These are phyloP conservation scores for Penicillium aurantiogriseum DNA, from an alignment of 2,329 filamentous ascomycete genomes.

Conservation along the genomic window DNA sequence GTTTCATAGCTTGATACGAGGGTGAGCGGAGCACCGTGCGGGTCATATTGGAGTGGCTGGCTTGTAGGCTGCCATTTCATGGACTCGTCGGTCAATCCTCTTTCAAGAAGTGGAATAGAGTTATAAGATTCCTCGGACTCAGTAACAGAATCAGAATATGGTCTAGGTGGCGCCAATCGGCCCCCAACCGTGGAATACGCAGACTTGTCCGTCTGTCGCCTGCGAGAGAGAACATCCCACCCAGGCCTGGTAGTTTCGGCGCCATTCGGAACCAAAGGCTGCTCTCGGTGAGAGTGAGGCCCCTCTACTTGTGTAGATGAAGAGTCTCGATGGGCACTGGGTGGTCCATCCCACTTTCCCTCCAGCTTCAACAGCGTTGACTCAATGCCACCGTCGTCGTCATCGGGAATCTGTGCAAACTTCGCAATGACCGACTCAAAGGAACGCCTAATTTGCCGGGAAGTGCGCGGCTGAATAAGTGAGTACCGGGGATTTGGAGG, in stretches of 20 bases:
- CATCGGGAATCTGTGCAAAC: constrained; percentile 83
- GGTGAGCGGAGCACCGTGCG: constrained; percentile 28
- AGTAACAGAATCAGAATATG: constrained; percentile 48
- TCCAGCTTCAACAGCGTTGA: constrained; percentile 91
- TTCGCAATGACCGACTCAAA: constrained; percentile 88
- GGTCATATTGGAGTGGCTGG: constrained; percentile 18
- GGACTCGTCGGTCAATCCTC: constrained; percentile 53
- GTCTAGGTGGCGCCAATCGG: constrained; percentile 32
- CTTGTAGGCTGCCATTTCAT: constrained; percentile 47
- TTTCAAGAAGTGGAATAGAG: constrained; percentile 73
- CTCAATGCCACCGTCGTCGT: constrained; percentile 85
- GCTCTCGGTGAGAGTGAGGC: constrained; percentile 1
- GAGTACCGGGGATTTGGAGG: constrained; percentile 41
- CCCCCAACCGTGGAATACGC: constrained; percentile 29
- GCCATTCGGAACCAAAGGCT: background rate
- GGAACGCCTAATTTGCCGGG: constrained; percentile 61
- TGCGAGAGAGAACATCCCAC: constrained; percentile 19
- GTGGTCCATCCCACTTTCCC: constrained; percentile 66
- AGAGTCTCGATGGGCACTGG: constrained; percentile 14
- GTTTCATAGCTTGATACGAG: constrained; percentile 28
- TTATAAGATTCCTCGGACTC: constrained; percentile 72
- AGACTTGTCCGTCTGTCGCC: constrained; percentile 27
- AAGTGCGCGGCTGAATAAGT: constrained; percentile 53
- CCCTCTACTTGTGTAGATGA: constrained; percentile 2
- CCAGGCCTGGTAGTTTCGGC: constrained; percentile 10